A percentile compares a stretch with the other conserved stretches of the same genome.
These are phyloP conservation scores for Amaranthus tricolor DNA, from an alignment of 179 eudicot species.

Conservation along the genomic window DNA sequence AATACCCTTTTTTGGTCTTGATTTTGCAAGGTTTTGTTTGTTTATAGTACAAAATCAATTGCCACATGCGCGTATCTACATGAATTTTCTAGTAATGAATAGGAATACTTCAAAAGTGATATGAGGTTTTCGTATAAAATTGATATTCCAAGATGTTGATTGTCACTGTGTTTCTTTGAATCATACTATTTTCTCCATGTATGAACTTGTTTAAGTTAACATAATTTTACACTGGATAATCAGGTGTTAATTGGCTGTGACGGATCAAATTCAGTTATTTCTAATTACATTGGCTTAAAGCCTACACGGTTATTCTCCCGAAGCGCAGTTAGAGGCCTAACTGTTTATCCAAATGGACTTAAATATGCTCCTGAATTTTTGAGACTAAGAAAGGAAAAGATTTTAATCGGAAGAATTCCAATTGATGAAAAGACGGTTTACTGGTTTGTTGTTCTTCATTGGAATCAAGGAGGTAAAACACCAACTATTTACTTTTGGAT, in stretches of 20 bases:
- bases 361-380: constrained; percentile 34
- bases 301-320: constrained; percentile 29
- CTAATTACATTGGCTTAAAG: constrained; percentile 39
- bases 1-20: background rate
- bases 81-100: background rate
- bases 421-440: constrained; percentile 42
- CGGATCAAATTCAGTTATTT: constrained; percentile 48
- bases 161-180: background rate
- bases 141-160: background rate
- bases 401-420: constrained; percentile 40
- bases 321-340: constrained; percentile 39
- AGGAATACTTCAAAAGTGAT: background rate
- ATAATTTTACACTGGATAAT: background rate
- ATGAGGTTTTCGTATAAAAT: background rate
- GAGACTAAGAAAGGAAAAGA: constrained; percentile 31
- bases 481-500: background rate
- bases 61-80: background rate
- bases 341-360: constrained; percentile 51
- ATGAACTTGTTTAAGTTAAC: background rate
- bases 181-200: background rate
- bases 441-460: constrained; percentile 34
- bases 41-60: background rate
- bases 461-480: constrained; percentile 18
- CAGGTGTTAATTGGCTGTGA: constrained; percentile 62
- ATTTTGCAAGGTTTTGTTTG: background rate